Evolutionary conservation across 768 basidiomycete genomes (phyloP).

Genomic region (Boletus rubropictus): DNA sequence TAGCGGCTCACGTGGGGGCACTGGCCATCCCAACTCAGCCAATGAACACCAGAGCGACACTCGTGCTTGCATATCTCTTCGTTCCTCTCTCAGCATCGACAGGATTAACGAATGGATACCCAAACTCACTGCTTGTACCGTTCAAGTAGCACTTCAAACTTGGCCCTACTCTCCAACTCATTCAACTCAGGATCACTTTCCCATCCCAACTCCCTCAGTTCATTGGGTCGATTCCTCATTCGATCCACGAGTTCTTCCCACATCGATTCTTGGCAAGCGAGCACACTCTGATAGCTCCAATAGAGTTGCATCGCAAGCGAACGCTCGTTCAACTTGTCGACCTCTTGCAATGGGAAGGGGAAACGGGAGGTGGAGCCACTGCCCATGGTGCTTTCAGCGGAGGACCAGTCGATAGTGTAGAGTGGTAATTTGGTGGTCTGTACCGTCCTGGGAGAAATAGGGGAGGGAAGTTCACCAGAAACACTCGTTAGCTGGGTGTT

Average conservation of each 20-base stretch:
- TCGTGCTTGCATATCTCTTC: constrained; percentile 62
- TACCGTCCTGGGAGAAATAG: constrained; percentile 2
- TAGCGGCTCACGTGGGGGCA: constrained; percentile 56
- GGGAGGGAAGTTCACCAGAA: constrained; percentile 20
- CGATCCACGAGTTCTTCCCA: constrained; percentile 68
- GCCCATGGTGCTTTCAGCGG: constrained; percentile 38
- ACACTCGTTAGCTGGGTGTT: constrained; percentile 20
- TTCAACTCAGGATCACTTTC: constrained; percentile 60
- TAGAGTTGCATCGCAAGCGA: constrained; percentile 70
- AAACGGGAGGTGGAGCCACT: constrained; percentile 29
- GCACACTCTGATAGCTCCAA: constrained; percentile 52
- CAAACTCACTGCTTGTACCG: constrained; percentile 47
- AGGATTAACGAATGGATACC: not conserved
- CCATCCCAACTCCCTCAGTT: constrained; percentile 60
- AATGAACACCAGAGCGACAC: constrained; percentile 61
- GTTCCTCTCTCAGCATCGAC: constrained; percentile 1
- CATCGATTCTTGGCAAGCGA: constrained; percentile 69
- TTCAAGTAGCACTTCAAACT: constrained; percentile 55
- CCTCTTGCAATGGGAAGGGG: constrained; percentile 37
- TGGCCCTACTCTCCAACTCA: constrained; percentile 49
- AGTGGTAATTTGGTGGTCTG: constrained; percentile 22
- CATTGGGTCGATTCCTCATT: constrained; percentile 49
- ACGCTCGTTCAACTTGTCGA: constrained; percentile 47
- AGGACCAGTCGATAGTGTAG: constrained; percentile 44
- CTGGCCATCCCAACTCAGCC: constrained; percentile 50